A percentile compares a stretch with the other conserved stretches of the same genome.
Conservation (phyloP, 2,329 filamentous ascomycete genomes). For the Venturia oleaginea region DNA sequence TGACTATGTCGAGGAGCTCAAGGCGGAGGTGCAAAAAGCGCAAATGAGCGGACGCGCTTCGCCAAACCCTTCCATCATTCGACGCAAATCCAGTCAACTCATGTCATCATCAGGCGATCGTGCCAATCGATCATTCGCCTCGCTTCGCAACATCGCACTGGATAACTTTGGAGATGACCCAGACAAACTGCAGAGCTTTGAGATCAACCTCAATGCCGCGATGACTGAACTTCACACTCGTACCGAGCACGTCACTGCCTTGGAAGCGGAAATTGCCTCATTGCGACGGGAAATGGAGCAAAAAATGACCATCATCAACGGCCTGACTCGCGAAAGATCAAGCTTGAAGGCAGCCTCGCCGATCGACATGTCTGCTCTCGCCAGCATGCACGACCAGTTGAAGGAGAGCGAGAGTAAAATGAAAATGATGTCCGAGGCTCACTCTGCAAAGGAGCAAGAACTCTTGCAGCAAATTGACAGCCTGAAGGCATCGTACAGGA, state of each 20-base stretch:
- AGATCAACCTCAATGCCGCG: conserved; percentile 80
- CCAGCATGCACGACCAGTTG: conserved; percentile 78
- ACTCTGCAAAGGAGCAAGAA: conserved; percentile 66
- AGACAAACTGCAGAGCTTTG: conserved; percentile 84
- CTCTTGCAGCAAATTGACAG: conserved; percentile 61
- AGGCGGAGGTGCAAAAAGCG: conserved; percentile 74
- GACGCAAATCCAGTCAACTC: conserved; percentile 87
- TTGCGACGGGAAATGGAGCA: conserved; percentile 94
- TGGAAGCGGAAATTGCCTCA: conserved; percentile 74
- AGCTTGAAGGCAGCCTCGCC: conserved; percentile 73
- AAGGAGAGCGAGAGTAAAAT: conserved; percentile 77
- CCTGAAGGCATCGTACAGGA: conserved; percentile 45
- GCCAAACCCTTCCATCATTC: conserved; percentile 67
- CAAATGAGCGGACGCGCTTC: conserved; percentile 49
- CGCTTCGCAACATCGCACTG: conserved; percentile 75
- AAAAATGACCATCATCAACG: conserved; percentile 93
- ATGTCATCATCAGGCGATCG: conserved; percentile 72
- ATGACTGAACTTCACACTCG: conserved; percentile 85
- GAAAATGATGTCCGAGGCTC: conserved; percentile 59
- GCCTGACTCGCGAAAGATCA: conserved; percentile 82
- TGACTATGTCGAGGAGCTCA: conserved; percentile 82
- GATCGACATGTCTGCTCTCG: conserved; percentile 85
- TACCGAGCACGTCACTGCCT: conserved; percentile 79
- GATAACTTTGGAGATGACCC: conserved; percentile 78
- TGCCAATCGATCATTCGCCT: conserved; percentile 82